Conservation (phyloP, 208 protist genomes). For the Crithidia brevicula region DNA sequence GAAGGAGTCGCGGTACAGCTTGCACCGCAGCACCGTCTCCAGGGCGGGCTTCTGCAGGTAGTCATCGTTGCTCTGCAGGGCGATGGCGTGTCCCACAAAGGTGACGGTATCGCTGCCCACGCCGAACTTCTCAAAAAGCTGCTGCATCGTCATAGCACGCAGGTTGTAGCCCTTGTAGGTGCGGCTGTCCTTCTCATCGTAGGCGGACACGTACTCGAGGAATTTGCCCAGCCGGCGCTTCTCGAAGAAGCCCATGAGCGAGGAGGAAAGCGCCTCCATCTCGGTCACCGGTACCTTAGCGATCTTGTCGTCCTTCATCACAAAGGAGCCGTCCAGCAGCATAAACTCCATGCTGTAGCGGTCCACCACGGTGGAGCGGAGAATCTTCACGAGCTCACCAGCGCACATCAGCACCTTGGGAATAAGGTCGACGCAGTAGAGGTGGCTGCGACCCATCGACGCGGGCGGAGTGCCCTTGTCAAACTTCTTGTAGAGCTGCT, state of each 20-base stretch:
- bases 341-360: slow-evolving; percentile 99
- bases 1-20: slow-evolving; percentile 97
- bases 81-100: slow-evolving; percentile 98
- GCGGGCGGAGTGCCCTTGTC: slow-evolving; percentile 75
- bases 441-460: slow-evolving; percentile 90
- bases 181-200: slow-evolving; percentile 86
- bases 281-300: slow-evolving; percentile 98
- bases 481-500: slow-evolving; percentile 97
- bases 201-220: slow-evolving; percentile 91
- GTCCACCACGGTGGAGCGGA: slow-evolving; percentile 97
- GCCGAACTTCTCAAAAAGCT: slow-evolving; percentile 97
- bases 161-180: slow-evolving; percentile 95
- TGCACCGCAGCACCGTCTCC: slow-evolving; percentile 94
- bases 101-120: slow-evolving; percentile 95
- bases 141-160: slow-evolving; percentile 84
- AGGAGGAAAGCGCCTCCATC: slow-evolving; percentile 95
- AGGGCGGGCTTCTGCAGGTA: slow-evolving; percentile 95
- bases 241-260: slow-evolving; percentile 98
- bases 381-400: slow-evolving; percentile 97
- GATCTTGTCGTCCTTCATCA: slow-evolving; percentile 95
- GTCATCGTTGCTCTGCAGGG: slow-evolving; percentile 89
- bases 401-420: slow-evolving; percentile 99
- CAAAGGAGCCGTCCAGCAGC: slow-evolving; percentile 97
- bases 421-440: slow-evolving; percentile 99
- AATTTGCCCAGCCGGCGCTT: slow-evolving; percentile 96